Conservation (phyloP, 306 rosid species). For the Gastrolobium villosum region DNA sequence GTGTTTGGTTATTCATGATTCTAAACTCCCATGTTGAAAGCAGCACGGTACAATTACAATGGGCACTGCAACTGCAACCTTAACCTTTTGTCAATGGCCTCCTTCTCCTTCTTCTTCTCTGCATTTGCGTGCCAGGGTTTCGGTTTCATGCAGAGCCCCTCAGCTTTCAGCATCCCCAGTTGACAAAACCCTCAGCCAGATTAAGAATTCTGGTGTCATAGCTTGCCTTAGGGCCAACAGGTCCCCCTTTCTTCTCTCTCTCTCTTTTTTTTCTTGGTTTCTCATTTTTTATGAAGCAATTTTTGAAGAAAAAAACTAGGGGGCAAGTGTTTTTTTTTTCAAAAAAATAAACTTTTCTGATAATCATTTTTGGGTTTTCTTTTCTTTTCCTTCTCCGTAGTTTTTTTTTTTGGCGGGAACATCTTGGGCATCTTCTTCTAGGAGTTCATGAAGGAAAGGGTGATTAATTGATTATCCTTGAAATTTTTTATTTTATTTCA, state of each 20-base stretch:
- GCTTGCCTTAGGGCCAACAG: slow-evolving; percentile 93
- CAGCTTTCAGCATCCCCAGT: slow-evolving; percentile 54
- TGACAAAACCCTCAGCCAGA: slow-evolving; percentile 61
- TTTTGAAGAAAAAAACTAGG: background rate
- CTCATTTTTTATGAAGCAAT: background rate
- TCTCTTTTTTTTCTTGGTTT: background rate
- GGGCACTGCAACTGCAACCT: slow-evolving; percentile 42
- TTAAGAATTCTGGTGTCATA: slow-evolving; percentile 77
- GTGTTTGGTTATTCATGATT: no score
- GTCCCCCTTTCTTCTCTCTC: slow-evolving; percentile 45
- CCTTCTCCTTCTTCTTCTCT: slow-evolving; percentile 45
- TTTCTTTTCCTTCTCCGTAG: no score
- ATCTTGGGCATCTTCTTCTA: no score
- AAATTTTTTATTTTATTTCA: background rate
- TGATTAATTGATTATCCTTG: background rate
- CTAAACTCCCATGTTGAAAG: no score
- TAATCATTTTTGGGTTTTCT: background rate
- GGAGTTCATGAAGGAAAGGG: background rate
- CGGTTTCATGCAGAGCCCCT: slow-evolving; percentile 54
- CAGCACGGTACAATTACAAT: no score
- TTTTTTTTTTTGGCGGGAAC: no score
- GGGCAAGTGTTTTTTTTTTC: background rate
- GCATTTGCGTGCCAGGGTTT: slow-evolving; percentile 41
- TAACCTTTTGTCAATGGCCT: slow-evolving; percentile 37
- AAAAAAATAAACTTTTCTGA: background rate